A percentile compares a stretch with the other conserved stretches of the same genome.
These are phyloP conservation scores for Aureobasidium sp. DNA, from an alignment of 2,329 filamentous ascomycete genomes.

Conservation along the genomic window DNA sequence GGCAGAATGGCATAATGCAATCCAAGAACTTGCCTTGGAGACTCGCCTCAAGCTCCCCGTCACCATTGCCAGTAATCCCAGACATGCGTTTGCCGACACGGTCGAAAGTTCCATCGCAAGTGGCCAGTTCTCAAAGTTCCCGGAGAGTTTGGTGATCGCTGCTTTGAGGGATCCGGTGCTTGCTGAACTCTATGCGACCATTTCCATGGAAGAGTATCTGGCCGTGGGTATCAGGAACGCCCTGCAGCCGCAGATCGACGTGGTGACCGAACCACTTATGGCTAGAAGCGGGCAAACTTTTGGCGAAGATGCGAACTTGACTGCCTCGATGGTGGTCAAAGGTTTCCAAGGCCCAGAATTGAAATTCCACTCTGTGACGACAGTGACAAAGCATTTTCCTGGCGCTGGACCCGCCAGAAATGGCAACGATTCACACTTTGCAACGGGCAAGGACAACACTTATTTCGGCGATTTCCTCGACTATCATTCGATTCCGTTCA, in stretches of 20 bases:
- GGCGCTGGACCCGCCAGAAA: conserved; percentile 1
- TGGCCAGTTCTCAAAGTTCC: conserved; percentile 71
- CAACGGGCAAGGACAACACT: conserved; percentile 8
- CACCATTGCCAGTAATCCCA: conserved; percentile 36
- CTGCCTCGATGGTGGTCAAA: conserved; percentile 51
- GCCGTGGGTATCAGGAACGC: conserved; percentile 66
- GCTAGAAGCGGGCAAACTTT: conserved; percentile 68
- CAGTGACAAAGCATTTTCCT: conserved; percentile 5
- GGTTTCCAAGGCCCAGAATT: neutral
- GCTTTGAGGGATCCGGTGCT: conserved; percentile 60
- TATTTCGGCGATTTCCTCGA: neutral
- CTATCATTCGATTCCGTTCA: conserved; percentile 1
- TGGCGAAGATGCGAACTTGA: conserved; percentile 59
- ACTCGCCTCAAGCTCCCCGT: neutral
- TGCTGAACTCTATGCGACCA: conserved; percentile 57
- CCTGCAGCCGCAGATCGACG: conserved; percentile 61
- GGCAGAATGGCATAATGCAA: conserved; percentile 22
- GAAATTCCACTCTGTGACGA: neutral
- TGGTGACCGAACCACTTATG: conserved; percentile 62
- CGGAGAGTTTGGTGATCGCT: conserved; percentile 55
- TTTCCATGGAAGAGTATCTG: conserved; percentile 57
- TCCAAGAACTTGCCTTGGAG: neutral
- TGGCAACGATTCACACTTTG: conserved; percentile 5
- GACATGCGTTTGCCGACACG: conserved; percentile 59
- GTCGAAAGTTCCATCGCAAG: conserved; percentile 65